phyloP scores from a whole-genome alignment of 2,329 filamentous ascomycete genomes.

The Exophiala sp. region DNA sequence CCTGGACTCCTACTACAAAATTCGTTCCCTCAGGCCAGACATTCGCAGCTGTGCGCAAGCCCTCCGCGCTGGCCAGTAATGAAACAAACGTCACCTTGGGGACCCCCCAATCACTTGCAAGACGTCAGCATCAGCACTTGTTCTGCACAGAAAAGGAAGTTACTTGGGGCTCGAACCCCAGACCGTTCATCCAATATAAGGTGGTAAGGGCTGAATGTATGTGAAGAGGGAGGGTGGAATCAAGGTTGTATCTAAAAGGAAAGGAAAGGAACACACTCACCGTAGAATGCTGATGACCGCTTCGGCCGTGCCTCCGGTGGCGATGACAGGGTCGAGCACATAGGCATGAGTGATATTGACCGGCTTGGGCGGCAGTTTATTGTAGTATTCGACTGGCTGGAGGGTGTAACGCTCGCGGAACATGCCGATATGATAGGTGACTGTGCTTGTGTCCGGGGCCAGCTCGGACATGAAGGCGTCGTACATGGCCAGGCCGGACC shows the following conservation, averaged over 20 bases:
- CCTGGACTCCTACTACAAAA: conserved; percentile 75
- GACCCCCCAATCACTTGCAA: no score
- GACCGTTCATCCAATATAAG: conserved; percentile 45
- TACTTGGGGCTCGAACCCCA: no score
- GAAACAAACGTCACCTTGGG: conserved; percentile 68
- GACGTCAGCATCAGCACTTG: no score
- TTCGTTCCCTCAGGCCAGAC: conserved; percentile 57
- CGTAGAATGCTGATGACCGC: conserved; percentile 81
- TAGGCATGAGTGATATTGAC: conserved; percentile 62
- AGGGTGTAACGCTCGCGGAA: conserved; percentile 84
- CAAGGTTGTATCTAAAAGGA: no score
- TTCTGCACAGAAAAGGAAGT: no score
- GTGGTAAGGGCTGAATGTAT: no score
- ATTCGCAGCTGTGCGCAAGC: conserved; percentile 61
- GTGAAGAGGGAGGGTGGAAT: no score
- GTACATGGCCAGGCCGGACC: conserved; percentile 38
- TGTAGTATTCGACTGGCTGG: conserved; percentile 92
- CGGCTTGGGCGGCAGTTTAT: conserved; percentile 57
- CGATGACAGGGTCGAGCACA: conserved; percentile 84
- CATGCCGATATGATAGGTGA: conserved; percentile 86
- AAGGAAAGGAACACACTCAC: conserved; percentile 17
- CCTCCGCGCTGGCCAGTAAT: conserved; percentile 64
- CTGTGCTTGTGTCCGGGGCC: conserved; percentile 45
- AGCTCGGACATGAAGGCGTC: conserved; percentile 34
- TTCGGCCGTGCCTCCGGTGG: conserved; percentile 80